A percentile compares a stretch with the other conserved stretches of the same genome.
phyloP scores from a whole-genome alignment of 2,329 filamentous ascomycete genomes.

The Aspergillus sp. region DNA sequence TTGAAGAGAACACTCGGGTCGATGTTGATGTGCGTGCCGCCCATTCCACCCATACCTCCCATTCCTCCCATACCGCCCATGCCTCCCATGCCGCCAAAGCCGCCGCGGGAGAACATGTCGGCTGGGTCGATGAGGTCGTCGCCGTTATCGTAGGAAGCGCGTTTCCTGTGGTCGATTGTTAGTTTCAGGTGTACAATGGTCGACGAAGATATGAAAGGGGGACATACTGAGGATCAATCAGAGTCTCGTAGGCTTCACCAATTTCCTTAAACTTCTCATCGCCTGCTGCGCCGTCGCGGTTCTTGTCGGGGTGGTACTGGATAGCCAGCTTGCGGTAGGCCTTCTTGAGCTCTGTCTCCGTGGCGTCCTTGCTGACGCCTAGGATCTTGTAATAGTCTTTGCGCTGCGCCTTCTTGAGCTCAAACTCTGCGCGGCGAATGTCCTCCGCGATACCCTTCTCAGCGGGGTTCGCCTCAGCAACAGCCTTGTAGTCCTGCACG shows the following conservation, averaged over 20 bases:
- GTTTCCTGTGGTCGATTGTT: conserved; percentile 64
- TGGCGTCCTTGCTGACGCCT: conserved; percentile 81
- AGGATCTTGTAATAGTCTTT: conserved; percentile 99
- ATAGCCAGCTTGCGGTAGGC: conserved; percentile 96
- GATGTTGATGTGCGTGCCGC: conserved; percentile 56
- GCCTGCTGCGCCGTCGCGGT: conserved; percentile 74
- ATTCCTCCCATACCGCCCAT: conserved; percentile 62
- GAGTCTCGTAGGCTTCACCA: conserved; percentile 92
- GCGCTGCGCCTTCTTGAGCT: conserved; percentile 94
- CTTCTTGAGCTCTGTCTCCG: conserved; percentile 87
- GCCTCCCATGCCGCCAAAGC: conserved; percentile 53
- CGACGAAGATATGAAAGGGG: background rate
- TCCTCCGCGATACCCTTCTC: conserved; percentile 83
- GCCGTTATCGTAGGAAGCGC: conserved; percentile 87
- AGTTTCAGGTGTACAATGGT: conserved; percentile 6
- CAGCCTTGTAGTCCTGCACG: conserved; percentile 82
- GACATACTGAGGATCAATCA: conserved; percentile 89
- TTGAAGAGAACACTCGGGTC: conserved; percentile 80
- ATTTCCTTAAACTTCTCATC: conserved; percentile 98
- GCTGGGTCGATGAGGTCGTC: conserved; percentile 86
- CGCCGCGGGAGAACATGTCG: conserved; percentile 77
- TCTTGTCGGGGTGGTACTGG: conserved; percentile 96
- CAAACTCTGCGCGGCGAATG: conserved; percentile 85
- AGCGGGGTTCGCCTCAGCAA: conserved; percentile 80
- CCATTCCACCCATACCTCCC: conserved; percentile 61